Conservation (phyloP, 106 monocot species). For the Allium sativum region DNA sequence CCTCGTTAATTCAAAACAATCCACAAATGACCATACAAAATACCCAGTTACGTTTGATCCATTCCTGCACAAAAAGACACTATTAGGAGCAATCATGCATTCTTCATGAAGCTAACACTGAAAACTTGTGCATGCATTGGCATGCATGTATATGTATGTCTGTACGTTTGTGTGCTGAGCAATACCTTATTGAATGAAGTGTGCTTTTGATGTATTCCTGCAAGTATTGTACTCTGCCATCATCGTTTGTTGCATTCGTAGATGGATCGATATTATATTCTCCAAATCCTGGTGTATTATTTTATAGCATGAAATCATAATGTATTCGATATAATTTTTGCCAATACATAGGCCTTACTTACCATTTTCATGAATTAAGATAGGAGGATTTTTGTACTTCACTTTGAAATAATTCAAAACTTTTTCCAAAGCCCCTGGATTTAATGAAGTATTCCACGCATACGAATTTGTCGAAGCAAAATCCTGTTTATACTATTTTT, state of each 20-base stretch:
- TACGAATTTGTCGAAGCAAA: not conserved
- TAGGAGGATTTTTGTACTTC: constrained; percentile 8
- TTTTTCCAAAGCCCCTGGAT: constrained; percentile 9
- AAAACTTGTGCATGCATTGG: no score
- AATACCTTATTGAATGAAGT: constrained; percentile 5
- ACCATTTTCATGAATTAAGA: constrained; percentile 21
- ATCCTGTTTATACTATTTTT: not conserved
- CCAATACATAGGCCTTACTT: not conserved
- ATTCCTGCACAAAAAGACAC: constrained; percentile 30
- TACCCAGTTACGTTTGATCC: constrained; percentile 54
- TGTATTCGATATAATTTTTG: no score
- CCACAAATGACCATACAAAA: constrained; percentile 72
- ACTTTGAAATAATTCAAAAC: constrained; percentile 7
- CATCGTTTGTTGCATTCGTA: constrained; percentile 4
- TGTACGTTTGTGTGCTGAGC: no score
- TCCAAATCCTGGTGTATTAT: constrained; percentile 4
- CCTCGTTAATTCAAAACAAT: constrained; percentile 30
- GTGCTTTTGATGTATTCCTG: constrained; percentile 11
- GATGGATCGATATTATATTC: not conserved
- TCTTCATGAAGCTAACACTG: no score
- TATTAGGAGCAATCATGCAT: no score
- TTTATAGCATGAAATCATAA: no score
- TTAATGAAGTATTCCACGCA: not conserved
- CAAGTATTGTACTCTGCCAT: constrained; percentile 9
- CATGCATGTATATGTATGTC: no score